Evolutionary conservation across 805 yeast genomes (phyloP), one percentile per base, ranked within the genome.

Genomic region (Starmerella davenportii): DNA sequence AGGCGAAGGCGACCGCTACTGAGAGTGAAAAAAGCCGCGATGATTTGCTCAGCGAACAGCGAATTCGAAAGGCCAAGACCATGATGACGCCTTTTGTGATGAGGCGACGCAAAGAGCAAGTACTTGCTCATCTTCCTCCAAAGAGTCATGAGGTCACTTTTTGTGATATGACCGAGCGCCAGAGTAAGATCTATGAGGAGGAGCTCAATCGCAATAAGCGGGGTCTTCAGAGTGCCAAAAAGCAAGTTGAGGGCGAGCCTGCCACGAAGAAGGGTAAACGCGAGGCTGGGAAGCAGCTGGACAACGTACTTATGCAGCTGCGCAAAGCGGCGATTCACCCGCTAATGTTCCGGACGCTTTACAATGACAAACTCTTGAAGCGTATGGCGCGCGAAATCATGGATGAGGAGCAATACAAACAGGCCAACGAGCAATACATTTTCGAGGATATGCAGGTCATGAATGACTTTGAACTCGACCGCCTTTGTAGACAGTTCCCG

Each of bases 71-170:
- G 53, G 99, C 99, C 3, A 82, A 81, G 56, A 78, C 90, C 4
- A 87, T 90, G 95, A 87, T 90, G 96, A 79, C 92, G 2, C 99
- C 99, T 3, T 90, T 90, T 61, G 87, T 90, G 7, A 63, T 90
- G 51, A 70, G 99, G 58, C 74, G 99, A 56, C 77, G 76, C 54
- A 90, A 90, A 61, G 79, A 72, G 40, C 95, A 87, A 58, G 98
- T 90, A 5, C 67, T 90, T 57, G 72, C 79, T 53, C 87, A 90
- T 54, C 63, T 90, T 42, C 98, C 98, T 1, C 65, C 68, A 23
- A 90, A 90, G 54, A 60, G 63, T 39, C 81, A 76, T 42, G 61
- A 60, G 34, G 68, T 79, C 28, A 72, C 69, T 37, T 65, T 65
- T 45, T 84, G 95, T 57, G 74, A 69, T 1, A 60, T 84, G 65